A percentile compares a stretch with the other conserved stretches of the same genome.
Evolutionary conservation across 257 asterid species (phyloP).

Genomic region (Avicennia marina): DNA sequence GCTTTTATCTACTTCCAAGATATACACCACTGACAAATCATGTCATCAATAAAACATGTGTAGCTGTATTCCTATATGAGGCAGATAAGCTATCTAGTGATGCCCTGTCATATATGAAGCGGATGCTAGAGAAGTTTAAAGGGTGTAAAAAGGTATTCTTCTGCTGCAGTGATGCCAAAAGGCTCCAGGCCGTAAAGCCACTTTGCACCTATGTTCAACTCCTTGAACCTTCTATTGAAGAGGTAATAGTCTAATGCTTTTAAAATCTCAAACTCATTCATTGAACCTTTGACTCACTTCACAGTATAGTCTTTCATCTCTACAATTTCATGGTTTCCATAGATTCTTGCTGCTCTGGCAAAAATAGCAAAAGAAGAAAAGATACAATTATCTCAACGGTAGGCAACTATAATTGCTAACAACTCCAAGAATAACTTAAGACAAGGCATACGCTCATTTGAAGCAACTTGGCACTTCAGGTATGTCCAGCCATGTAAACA

Average conservation of each 20-base stretch:
- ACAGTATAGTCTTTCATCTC: constrained; percentile 7
- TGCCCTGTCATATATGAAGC: constrained; percentile 58
- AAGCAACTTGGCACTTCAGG: constrained; percentile 74
- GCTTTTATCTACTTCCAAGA: constrained; percentile 4
- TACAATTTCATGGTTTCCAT: constrained; percentile 11
- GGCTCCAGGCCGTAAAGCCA: constrained; percentile 54
- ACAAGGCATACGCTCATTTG: constrained; percentile 83
- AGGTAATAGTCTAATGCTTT: constrained; percentile 36
- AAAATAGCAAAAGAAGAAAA: constrained; percentile 65
- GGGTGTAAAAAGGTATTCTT: constrained; percentile 63
- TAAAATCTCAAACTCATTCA: neutral
- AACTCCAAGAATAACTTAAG: constrained; percentile 72
- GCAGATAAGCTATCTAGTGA: constrained; percentile 73
- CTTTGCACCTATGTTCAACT: constrained; percentile 63
- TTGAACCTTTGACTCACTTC: constrained; percentile 6
- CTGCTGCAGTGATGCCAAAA: constrained; percentile 77
- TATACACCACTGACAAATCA: constrained; percentile 18
- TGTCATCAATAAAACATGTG: constrained; percentile 11
- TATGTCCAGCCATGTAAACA: constrained; percentile 24
- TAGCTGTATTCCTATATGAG: constrained; percentile 65
- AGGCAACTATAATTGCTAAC: constrained; percentile 56
- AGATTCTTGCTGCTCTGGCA: constrained; percentile 59
- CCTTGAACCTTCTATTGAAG: constrained; percentile 66
- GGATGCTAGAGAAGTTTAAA: constrained; percentile 68
- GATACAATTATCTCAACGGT: constrained; percentile 41